These are phyloP conservation scores for Wallacemonas sp. DNA, from an alignment of 208 protist species.

Conservation along the genomic window DNA sequence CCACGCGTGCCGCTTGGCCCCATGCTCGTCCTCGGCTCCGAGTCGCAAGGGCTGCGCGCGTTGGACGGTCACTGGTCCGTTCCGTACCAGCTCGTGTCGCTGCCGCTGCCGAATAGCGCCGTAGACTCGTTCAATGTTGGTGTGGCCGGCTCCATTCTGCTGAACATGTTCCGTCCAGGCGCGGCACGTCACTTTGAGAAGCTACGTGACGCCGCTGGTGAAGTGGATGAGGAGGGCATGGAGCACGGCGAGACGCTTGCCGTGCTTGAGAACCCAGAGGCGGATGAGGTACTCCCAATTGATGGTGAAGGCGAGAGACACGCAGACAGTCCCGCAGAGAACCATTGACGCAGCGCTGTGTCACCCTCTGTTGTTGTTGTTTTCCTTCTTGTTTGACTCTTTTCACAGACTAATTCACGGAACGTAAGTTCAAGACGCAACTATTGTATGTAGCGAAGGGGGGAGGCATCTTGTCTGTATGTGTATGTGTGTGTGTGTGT, in stretches of 20 bases:
- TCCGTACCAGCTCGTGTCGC: slow-evolving; percentile 58
- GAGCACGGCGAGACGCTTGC: slow-evolving; percentile 16
- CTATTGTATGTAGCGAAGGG: no score
- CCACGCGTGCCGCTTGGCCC: slow-evolving; percentile 37
- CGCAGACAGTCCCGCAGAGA: no score
- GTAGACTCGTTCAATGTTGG: slow-evolving; percentile 84
- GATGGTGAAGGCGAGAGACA: no score
- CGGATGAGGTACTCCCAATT: no score
- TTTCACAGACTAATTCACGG: background rate
- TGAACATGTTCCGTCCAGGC: slow-evolving; percentile 64
- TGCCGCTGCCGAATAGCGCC: slow-evolving; percentile 65
- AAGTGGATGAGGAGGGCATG: slow-evolving; percentile 7
- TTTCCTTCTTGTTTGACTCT: background rate
- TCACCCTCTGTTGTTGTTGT: slow-evolving; percentile 1
- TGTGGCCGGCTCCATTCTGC: slow-evolving; percentile 74
- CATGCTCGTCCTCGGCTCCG: slow-evolving; percentile 80
- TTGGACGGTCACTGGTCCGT: slow-evolving; percentile 59
- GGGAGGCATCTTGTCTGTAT: no score
- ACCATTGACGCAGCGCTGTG: no score
- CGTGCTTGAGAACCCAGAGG: no score
- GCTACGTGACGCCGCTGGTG: slow-evolving; percentile 11
- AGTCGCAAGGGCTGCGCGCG: slow-evolving; percentile 59
- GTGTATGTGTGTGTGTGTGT: no score
- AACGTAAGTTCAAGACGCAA: no score
- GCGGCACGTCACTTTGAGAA: slow-evolving; percentile 48